Conservation (phyloP, 371 early-diverging fungal species). For the Haplosporangium sp. region DNA sequence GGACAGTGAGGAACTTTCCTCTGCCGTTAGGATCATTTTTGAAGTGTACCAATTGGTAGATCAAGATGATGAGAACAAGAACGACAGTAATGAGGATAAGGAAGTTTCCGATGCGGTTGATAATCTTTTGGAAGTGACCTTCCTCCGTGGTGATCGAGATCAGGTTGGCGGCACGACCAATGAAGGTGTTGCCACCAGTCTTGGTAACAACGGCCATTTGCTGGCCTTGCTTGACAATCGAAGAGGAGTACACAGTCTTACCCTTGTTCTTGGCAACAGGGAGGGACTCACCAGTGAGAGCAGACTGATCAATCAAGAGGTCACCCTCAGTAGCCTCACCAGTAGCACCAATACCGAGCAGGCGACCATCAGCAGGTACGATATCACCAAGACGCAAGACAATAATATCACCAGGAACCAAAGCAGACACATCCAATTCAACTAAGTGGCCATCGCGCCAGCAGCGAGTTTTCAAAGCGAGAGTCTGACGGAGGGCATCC, state of each 20-base stretch:
- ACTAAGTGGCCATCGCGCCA: conserved; percentile 84
- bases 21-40: conserved; percentile 16
- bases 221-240: conserved; percentile 87
- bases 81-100: conserved; percentile 83
- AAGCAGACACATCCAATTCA: conserved; percentile 80
- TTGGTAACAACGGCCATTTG: conserved; percentile 87
- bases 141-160: conserved; percentile 85
- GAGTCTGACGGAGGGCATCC: conserved; percentile 83
- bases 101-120: conserved; percentile 94
- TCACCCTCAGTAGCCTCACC: conserved; percentile 82
- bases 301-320: conserved; percentile 93
- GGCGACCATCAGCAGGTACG: conserved; percentile 92
- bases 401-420: conserved; percentile 92
- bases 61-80: conserved; percentile 86
- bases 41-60: conserved; percentile 72
- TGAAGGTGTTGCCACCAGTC: conserved; percentile 87
- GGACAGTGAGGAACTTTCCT: conserved; percentile 67
- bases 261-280: conserved; percentile 86
- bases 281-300: conserved; percentile 94
- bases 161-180: conserved; percentile 90
- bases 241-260: conserved; percentile 84
- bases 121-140: conserved; percentile 91
- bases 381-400: conserved; percentile 93
- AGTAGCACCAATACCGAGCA: conserved; percentile 86
- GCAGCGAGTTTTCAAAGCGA: conserved; percentile 78